Evolutionary conservation across 495 filamentous ascomycete genomes (phyloP), one percentile per base, ranked within the genome.

Genomic region (Penicillium samsonianum): DNA sequence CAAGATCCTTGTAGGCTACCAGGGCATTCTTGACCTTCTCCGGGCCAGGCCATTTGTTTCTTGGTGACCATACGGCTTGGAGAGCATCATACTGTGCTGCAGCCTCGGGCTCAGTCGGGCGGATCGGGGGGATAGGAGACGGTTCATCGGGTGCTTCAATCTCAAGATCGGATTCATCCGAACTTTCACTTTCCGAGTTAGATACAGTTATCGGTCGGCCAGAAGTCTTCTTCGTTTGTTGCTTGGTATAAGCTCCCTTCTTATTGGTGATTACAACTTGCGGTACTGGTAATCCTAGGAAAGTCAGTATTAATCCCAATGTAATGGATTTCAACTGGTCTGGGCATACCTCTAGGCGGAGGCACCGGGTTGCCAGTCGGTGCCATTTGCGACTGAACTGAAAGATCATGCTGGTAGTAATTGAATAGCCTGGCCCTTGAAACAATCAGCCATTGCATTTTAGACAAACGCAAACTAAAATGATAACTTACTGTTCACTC

Each of bases 61-160:
- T 76, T n/a, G 82, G 80, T 12, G 71, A 80, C 86, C 87, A 90
- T 17, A 90, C 78, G 20, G 84, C 84, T 65, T 83, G 80, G 25
- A 88, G 75, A 2, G 82, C 73, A 59, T 90, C 87, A 62, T 87
- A 90, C 41, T 80, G 70, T 0, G 82, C 75, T 25, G 80, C 86
- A 55, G 78, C 80, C 33, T 76, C 63, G 3, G 81, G 77, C 48
- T 83, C 81, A 22, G 49, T 77, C 26, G 83, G 81, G 11, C 80
- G 77, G 60, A 41, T 60, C 38, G 71, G 26, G 5, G 86, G 83
- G n/a, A 85, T 59, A 16, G 83, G 81, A 17, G 80, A 82, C 5
- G 69, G 69, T 50, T 87, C 82, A 30, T 74, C 72, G 5, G 73
- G 72, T 3, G 54, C 58, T 46, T 72, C 65, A 41, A 83, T 78